phyloP scores from a whole-genome alignment of 177 flowering plant genomes.

The Vitis hybrid region DNA sequence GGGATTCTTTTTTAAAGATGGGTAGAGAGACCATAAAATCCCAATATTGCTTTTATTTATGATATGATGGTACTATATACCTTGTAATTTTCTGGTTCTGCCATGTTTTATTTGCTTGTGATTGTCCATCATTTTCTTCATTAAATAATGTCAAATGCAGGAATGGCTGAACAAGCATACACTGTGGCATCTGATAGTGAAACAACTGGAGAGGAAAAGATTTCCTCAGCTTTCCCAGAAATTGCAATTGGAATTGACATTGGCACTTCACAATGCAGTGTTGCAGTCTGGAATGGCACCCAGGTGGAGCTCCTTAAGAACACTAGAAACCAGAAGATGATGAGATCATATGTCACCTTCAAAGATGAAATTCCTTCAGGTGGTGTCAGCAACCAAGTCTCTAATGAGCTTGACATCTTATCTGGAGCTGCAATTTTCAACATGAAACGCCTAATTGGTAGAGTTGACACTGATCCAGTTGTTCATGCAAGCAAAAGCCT shows the following conservation, averaged over 20 bases:
- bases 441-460: slow-evolving; percentile 81
- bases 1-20: too few species aligned
- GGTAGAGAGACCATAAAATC: not conserved
- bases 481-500: slow-evolving; percentile 74
- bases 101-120: not conserved
- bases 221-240: slow-evolving; percentile 49
- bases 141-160: slow-evolving; percentile 22
- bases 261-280: slow-evolving; percentile 87
- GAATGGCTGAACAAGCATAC: slow-evolving; percentile 81
- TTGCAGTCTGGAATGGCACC: slow-evolving; percentile 89
- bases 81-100: not conserved
- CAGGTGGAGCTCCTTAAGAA: slow-evolving; percentile 73
- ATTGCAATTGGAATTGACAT: slow-evolving; percentile 85
- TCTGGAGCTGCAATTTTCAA: slow-evolving; percentile 88
- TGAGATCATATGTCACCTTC: slow-evolving; percentile 74
- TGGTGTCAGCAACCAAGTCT: slow-evolving; percentile 55
- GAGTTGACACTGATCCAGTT: slow-evolving; percentile 89
- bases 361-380: slow-evolving; percentile 66
- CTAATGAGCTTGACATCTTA: slow-evolving; percentile 65
- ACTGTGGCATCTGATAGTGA: slow-evolving; percentile 87
- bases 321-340: slow-evolving; percentile 68
- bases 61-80: not conserved
- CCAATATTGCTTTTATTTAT: not conserved
- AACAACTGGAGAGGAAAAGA: slow-evolving; percentile 69
- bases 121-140: not conserved